Base-by-base conservation (phyloP, 2,329 filamentous ascomycete genomes). In the Trichoderma koningii region DNA sequence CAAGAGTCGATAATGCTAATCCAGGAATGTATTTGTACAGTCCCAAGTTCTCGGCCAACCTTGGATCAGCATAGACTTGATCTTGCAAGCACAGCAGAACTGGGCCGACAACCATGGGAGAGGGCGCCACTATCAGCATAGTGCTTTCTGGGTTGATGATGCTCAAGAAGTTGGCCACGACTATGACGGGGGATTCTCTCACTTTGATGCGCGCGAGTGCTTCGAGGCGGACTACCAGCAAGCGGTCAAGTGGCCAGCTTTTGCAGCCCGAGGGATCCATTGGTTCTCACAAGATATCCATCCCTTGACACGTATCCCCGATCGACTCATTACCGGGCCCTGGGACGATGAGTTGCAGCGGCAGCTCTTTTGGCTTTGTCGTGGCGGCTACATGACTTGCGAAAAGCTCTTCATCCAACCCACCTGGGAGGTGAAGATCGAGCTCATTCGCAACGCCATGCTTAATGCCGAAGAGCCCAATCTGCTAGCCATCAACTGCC, bases 11-110 rank as follows among this genome's bases (percentile, higher is more conserved):
- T 34, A 30, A 26, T 34, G 57, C 60, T 64, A 44, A 64, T 67
- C 71, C 61, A 70, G 44, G 9, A 14, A 9, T 9, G 9, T 61
- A 48, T 23, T 7, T 17, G 52, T 34, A 23, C 41, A 84, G 82
- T 78, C 78, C 23, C 75, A 73, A 4, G 67, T 85, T 15, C 71
- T 85, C 30, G 73, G 73, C 21, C 76, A 77, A 41, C 76, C 76
- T 0, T 84, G 82, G 81, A 72, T 76, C 6, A 76, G 73, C n/a
- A 72, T 81, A n/a, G 71, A 78, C 41, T 72, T 82, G 30, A 77
- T 85, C 10, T 75, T 83, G 3, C 75, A 80, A 51, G 82, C 82
- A 12, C 79, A 82, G 70, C 77, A 83, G 57, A 72, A 75, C 3
- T 85, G 82, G 80, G 76, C 77, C 51, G 76, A 78, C 26, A 76